Evolutionary conservation across 257 asterid species (phyloP).

Genomic region (Linderniella brevidens): DNA sequence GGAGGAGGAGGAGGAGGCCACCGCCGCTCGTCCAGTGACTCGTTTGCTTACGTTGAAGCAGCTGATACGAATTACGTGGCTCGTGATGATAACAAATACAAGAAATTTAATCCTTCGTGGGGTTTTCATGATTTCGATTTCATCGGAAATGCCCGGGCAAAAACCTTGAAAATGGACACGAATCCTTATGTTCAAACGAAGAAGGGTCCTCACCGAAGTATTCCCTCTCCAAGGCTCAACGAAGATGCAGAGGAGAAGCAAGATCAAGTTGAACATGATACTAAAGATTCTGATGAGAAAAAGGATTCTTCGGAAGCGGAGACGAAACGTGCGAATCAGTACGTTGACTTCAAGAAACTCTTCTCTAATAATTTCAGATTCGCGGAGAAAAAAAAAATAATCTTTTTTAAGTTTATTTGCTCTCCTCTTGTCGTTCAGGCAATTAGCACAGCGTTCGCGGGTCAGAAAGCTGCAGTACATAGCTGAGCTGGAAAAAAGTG

Average conservation of each 20-base stretch:
- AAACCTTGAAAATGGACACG: constrained; percentile 18
- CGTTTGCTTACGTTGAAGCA: constrained; percentile 23
- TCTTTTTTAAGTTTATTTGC: no score
- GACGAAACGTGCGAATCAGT: neutral
- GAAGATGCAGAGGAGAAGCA: constrained; percentile 7
- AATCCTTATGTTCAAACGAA: constrained; percentile 16
- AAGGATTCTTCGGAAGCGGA: neutral
- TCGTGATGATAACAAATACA: constrained; percentile 21
- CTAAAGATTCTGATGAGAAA: neutral
- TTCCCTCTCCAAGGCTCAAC: constrained; percentile 20
- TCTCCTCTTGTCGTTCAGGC: no score
- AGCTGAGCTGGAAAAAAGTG: constrained; percentile 69
- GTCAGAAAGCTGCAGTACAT: constrained; percentile 71
- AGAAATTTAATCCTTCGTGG: constrained; percentile 30
- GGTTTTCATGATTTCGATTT: constrained; percentile 33
- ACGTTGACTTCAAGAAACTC: no score
- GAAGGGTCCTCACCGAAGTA: constrained; percentile 23
- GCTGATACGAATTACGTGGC: constrained; percentile 13
- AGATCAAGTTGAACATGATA: constrained; percentile 11
- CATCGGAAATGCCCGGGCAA: constrained; percentile 22
- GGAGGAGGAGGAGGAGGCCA: no score
- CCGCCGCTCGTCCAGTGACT: constrained; percentile 42
- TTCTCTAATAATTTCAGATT: no score
- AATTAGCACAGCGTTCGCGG: constrained; percentile 71
- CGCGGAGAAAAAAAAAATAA: no score